phyloP scores from a whole-genome alignment of 179 eudicot species.

The Actinidia chinensis region DNA sequence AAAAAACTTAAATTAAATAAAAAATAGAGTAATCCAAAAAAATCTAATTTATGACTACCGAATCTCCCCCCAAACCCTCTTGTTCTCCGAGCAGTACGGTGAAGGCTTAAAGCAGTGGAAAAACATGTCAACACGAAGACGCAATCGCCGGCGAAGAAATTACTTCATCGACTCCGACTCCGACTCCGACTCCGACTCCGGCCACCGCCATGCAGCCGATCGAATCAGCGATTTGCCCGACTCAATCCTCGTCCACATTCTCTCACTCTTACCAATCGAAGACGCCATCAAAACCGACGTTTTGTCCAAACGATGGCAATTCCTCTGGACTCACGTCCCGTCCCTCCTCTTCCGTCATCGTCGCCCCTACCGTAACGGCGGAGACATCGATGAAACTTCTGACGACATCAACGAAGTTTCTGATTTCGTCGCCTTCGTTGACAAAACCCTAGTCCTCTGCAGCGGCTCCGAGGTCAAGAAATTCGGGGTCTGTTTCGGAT shows the following conservation, averaged over 20 bases:
- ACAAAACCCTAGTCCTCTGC: conserved; percentile 4
- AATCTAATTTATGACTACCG: too few relatives aligned
- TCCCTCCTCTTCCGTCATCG: neutral
- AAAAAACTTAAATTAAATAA: too few relatives aligned
- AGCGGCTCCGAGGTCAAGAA: neutral
- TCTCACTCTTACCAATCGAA: conserved; percentile 15
- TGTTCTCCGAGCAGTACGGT: too few relatives aligned
- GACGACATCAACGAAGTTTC: too few relatives aligned
- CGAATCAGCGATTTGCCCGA: conserved; percentile 1
- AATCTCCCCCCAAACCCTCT: too few relatives aligned
- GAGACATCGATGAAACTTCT: neutral
- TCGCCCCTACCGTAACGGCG: too few relatives aligned
- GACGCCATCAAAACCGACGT: conserved; percentile 4
- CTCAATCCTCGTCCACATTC: neutral
- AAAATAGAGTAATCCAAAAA: too few relatives aligned
- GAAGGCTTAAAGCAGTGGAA: too few relatives aligned
- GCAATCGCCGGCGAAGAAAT: too few relatives aligned
- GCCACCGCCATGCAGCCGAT: neutral
- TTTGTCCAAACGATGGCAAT: neutral
- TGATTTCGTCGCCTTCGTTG: neutral
- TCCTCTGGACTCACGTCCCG: conserved; percentile 1
- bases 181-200: too few relatives aligned
- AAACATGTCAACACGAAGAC: too few relatives aligned
- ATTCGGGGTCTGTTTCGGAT: neutral
- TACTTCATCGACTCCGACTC: too few relatives aligned